These are phyloP conservation scores for Phylloporus sp. DNA, from an alignment of 768 basidiomycete genomes.

Conservation along the genomic window DNA sequence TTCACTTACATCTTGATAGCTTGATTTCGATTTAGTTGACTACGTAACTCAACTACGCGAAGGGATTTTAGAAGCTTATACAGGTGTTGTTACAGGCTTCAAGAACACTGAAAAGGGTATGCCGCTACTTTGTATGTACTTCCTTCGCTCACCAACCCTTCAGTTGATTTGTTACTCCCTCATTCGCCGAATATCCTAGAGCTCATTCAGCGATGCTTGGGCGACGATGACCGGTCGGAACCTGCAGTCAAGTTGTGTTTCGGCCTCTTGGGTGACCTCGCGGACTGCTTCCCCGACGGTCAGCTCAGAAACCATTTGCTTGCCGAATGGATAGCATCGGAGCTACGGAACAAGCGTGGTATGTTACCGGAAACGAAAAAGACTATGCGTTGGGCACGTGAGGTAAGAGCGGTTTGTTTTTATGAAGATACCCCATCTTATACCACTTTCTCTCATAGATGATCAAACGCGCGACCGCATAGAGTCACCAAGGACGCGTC, in stretches of 20 bases:
- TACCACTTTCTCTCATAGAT: conserved; percentile 40
- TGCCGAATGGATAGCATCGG: conserved; percentile 70
- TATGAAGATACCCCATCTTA: not conserved
- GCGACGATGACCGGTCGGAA: conserved; percentile 83
- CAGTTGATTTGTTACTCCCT: conserved; percentile 44
- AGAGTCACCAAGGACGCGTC: conserved; percentile 29
- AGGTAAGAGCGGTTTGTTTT: conserved; percentile 47
- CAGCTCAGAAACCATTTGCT: conserved; percentile 77
- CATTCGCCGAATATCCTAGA: conserved; percentile 74
- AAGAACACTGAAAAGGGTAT: conserved; percentile 78
- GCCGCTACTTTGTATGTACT: not conserved
- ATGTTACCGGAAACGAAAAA: conserved; percentile 77
- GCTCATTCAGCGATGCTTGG: conserved; percentile 69
- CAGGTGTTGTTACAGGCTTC: conserved; percentile 86
- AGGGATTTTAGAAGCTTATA: conserved; percentile 95
- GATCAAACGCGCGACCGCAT: conserved; percentile 76
- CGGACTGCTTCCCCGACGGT: conserved; percentile 78
- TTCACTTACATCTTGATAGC: conserved; percentile 35
- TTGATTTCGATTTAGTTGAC: conserved; percentile 87
- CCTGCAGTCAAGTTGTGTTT: conserved; percentile 65
- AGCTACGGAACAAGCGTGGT: conserved; percentile 69
- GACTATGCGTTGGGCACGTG: conserved; percentile 89
- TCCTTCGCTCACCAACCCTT: not conserved
- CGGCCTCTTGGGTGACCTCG: conserved; percentile 90
- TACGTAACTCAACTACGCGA: conserved; percentile 88